Conservation (phyloP, 2,329 filamentous ascomycete species). For the Fusarium torulosum region DNA sequence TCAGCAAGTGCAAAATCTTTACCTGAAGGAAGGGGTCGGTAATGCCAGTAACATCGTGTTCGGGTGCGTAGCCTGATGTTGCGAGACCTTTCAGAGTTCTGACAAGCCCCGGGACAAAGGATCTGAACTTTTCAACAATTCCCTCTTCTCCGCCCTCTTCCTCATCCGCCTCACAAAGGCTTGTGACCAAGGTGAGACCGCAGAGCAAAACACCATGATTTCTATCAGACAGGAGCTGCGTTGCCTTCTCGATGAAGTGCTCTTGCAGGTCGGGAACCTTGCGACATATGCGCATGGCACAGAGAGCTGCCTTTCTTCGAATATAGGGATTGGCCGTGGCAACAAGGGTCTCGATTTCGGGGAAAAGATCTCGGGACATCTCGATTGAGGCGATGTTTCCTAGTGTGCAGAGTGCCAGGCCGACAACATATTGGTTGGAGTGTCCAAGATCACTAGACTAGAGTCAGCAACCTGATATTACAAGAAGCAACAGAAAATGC, state of each 20-base stretch:
- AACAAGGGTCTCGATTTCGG: slow-evolving; percentile 92
- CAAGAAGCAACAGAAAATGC: slow-evolving; percentile 39
- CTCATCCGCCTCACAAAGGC: slow-evolving; percentile 94
- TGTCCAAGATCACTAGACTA: slow-evolving; percentile 86
- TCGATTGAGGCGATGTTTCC: slow-evolving; percentile 98
- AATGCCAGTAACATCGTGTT: slow-evolving; percentile 98
- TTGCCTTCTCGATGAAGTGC: slow-evolving; percentile 95
- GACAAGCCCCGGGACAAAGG: slow-evolving; percentile 85
- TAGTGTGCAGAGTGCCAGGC: slow-evolving; percentile 93
- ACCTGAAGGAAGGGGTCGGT: slow-evolving; percentile 98
- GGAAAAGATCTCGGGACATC: slow-evolving; percentile 97
- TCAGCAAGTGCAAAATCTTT: slow-evolving; percentile 89
- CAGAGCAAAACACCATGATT: slow-evolving; percentile 97
- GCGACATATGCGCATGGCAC: slow-evolving; percentile 97
- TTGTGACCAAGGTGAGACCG: slow-evolving; percentile 89
- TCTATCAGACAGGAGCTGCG: slow-evolving; percentile 86
- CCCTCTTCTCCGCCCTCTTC: slow-evolving; percentile 90
- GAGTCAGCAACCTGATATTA: slow-evolving; percentile 33
- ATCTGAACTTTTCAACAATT: slow-evolving; percentile 90
- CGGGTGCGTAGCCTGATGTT: slow-evolving; percentile 94
- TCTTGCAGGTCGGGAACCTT: slow-evolving; percentile 98
- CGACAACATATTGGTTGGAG: slow-evolving; percentile 98
- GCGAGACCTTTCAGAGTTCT: slow-evolving; percentile 92
- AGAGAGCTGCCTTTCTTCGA: slow-evolving; percentile 95
- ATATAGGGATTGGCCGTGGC: slow-evolving; percentile 99